phyloP scores from a whole-genome alignment of 192 early-diverging fungal species.

The Coemansia aciculifera region DNA sequence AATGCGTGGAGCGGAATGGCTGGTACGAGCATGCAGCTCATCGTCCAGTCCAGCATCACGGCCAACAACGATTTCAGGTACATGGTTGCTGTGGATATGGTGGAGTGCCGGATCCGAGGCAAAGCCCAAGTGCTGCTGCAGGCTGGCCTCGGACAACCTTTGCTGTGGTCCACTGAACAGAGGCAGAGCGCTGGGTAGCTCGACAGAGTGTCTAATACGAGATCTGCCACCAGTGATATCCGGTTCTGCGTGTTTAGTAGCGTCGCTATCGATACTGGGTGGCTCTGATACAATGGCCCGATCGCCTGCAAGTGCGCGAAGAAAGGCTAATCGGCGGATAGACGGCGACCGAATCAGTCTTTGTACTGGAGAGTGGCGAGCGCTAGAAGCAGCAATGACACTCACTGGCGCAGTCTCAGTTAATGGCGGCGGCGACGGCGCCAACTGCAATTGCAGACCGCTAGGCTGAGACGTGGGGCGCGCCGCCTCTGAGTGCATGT shows the following conservation, averaged over 20 bases:
- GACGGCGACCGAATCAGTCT: conserved; percentile 20
- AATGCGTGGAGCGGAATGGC: neutral
- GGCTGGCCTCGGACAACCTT: neutral
- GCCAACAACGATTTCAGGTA: neutral
- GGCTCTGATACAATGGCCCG: neutral
- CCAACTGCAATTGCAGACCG: neutral
- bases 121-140: conserved; percentile 5
- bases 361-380: conserved; percentile 8
- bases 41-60: neutral
- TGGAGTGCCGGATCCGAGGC: neutral
- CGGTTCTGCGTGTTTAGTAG: neutral
- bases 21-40: neutral
- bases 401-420: neutral
- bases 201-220: conserved; percentile 2
- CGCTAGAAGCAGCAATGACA: neutral
- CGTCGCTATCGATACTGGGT: neutral
- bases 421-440: neutral
- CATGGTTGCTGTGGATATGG: neutral
- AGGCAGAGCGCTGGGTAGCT: conserved; percentile 1
- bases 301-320: conserved; percentile 15
- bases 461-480: conserved; percentile 3
- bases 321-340: conserved; percentile 26
- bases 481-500: neutral
- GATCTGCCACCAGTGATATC: neutral
- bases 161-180: neutral